phyloP scores from a whole-genome alignment of 352 stramenopile species.

The Globisporangium rhizosaccharum region DNA sequence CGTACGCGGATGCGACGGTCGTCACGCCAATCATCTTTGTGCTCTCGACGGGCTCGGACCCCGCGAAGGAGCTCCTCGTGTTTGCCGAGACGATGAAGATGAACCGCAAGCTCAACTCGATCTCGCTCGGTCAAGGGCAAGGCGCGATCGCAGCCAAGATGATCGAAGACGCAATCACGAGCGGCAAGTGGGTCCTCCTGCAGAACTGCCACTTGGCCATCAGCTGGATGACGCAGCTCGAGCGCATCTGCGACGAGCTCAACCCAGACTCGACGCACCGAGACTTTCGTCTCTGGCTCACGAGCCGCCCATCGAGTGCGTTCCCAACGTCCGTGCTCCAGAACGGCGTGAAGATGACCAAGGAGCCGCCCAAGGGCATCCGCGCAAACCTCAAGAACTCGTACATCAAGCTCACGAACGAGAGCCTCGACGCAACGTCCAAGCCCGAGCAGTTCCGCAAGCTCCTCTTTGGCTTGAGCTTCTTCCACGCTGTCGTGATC shows the following conservation, averaged over 20 bases:
- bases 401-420: slow-evolving; percentile 89
- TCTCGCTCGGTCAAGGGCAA: slow-evolving; percentile 89
- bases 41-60: slow-evolving; percentile 85
- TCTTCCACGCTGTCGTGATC: slow-evolving; percentile 67
- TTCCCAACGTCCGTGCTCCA: slow-evolving; percentile 89
- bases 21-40: slow-evolving; percentile 90
- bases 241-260: slow-evolving; percentile 89
- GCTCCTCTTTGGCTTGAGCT: slow-evolving; percentile 51
- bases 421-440: slow-evolving; percentile 23
- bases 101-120: slow-evolving; percentile 80
- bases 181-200: slow-evolving; percentile 89
- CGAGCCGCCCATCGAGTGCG: slow-evolving; percentile 55
- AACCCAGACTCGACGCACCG: slow-evolving; percentile 80
- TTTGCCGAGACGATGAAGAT: slow-evolving; percentile 86
- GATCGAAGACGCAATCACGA: slow-evolving; percentile 83
- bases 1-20: slow-evolving; percentile 81
- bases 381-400: slow-evolving; percentile 85
- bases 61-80: slow-evolving; percentile 81
- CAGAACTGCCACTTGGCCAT: slow-evolving; percentile 92
- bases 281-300: slow-evolving; percentile 93
- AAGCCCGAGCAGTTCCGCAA: slow-evolving; percentile 43
- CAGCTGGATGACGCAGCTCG: slow-evolving; percentile 90
- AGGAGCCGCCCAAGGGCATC: slow-evolving; percentile 89
- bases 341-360: slow-evolving; percentile 93
- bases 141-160: slow-evolving; percentile 82